These are phyloP conservation scores for Zygnema cylindricum DNA, from an alignment of 139 green algal species.

Conservation along the genomic window DNA sequence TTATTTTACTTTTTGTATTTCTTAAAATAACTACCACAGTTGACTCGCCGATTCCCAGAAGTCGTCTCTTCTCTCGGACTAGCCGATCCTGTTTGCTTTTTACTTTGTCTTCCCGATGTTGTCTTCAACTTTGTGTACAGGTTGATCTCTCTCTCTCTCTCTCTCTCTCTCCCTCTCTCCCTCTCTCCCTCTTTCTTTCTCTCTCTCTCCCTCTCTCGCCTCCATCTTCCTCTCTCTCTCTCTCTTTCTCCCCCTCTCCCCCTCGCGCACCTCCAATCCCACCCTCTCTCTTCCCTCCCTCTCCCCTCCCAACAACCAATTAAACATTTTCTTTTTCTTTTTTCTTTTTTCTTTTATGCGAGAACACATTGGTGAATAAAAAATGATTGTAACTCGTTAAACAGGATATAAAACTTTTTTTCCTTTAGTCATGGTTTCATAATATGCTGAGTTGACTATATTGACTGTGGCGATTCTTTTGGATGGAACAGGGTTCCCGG, in stretches of 20 bases:
- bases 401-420: background rate
- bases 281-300: too few species aligned
- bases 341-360: background rate
- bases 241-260: background rate
- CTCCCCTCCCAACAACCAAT: too few species aligned
- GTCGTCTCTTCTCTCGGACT: slow-evolving; percentile 27
- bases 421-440: background rate
- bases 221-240: background rate
- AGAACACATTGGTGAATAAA: background rate
- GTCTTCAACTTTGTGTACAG: slow-evolving; percentile 60
- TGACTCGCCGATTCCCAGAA: slow-evolving; percentile 11
- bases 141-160: background rate
- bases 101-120: slow-evolving; percentile 57
- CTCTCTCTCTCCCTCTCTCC: background rate
- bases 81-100: slow-evolving; percentile 56
- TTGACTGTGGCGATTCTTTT: too few species aligned
- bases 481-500: background rate
- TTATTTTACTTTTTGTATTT: background rate
- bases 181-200: background rate
- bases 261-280: background rate
- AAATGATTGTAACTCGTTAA: background rate
- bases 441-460: background rate
- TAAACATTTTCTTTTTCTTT: too few species aligned
- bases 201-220: background rate
- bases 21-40: background rate